Evolutionary conservation across 805 yeast species (phyloP).

Genomic region (Henningerozyma blattae): DNA sequence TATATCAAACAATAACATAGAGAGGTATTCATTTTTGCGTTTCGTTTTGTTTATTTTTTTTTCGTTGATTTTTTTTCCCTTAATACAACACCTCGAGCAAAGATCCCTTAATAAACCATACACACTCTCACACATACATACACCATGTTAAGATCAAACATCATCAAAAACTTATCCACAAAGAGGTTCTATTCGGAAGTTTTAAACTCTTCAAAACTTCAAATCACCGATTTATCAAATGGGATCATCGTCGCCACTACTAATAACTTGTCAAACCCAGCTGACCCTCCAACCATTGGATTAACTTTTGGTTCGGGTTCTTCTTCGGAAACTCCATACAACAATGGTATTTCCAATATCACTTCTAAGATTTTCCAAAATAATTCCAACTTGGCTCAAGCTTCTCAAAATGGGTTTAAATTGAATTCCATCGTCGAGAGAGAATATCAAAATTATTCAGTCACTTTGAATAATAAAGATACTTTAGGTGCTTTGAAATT

Average conservation of each 20-base stretch:
- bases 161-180: not conserved
- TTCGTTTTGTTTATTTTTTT: too few relatives aligned
- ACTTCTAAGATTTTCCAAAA: slow-evolving; percentile 38
- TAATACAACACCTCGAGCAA: too few relatives aligned
- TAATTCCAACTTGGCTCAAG: slow-evolving; percentile 17
- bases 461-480: slow-evolving; percentile 37
- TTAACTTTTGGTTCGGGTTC: slow-evolving; percentile 68
- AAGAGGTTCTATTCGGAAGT: too few relatives aligned
- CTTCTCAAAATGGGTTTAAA: slow-evolving; percentile 41
- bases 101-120: too few relatives aligned
- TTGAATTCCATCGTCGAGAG: slow-evolving; percentile 42
- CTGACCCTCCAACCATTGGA: slow-evolving; percentile 48
- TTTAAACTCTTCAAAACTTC: too few relatives aligned
- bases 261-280: slow-evolving; percentile 33
- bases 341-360: slow-evolving; percentile 69
- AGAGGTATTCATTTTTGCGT: too few relatives aligned
- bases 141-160: not conserved
- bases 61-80: too few relatives aligned
- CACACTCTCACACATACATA: too few relatives aligned
- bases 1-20: too few relatives aligned
- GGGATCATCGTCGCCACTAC: slow-evolving; percentile 69
- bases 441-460: slow-evolving; percentile 54
- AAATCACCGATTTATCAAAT: slow-evolving; percentile 59
- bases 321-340: slow-evolving; percentile 66
- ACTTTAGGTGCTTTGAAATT: slow-evolving; percentile 41